Evolutionary conservation across 2,329 filamentous ascomycete genomes (phyloP).

Genomic region (Cladosporium cucumerinum): DNA sequence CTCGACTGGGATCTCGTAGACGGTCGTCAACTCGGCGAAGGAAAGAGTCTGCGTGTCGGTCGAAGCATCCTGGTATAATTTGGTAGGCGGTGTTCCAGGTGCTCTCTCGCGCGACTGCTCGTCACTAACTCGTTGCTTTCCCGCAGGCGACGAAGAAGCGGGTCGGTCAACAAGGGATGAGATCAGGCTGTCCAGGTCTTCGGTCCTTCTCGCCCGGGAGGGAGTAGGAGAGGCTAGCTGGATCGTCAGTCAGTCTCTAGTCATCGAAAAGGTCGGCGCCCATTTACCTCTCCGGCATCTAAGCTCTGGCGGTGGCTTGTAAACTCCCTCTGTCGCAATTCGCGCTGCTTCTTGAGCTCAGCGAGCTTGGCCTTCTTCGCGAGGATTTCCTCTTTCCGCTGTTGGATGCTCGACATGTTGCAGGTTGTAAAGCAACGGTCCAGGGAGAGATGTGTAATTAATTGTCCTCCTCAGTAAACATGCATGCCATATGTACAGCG

Average conservation of each 20-base stretch:
- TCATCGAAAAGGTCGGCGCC: not conserved
- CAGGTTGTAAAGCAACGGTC: too few species aligned
- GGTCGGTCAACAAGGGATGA: slow-evolving; percentile 73
- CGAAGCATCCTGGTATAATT: slow-evolving; percentile 33
- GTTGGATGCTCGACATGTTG: slow-evolving; percentile 45
- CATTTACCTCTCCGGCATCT: slow-evolving; percentile 66
- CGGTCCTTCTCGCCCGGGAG: slow-evolving; percentile 60
- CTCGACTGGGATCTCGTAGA: slow-evolving; percentile 74
- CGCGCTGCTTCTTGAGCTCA: slow-evolving; percentile 89
- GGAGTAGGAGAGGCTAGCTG: slow-evolving; percentile 69
- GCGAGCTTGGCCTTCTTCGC: slow-evolving; percentile 96
- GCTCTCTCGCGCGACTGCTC: slow-evolving; percentile 24
- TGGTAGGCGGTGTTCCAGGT: slow-evolving; percentile 25
- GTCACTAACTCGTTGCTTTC: slow-evolving; percentile 28
- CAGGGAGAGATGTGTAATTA: not conserved
- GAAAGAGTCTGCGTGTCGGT: slow-evolving; percentile 66
- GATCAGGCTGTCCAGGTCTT: slow-evolving; percentile 80
- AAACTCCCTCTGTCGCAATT: slow-evolving; percentile 75
- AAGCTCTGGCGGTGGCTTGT: slow-evolving; percentile 65
- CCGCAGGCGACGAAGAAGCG: slow-evolving; percentile 28
- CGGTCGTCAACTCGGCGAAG: slow-evolving; percentile 68
- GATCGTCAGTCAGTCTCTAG: slow-evolving; percentile 28
- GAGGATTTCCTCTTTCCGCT: slow-evolving; percentile 91
- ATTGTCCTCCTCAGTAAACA: not conserved
- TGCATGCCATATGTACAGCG: not conserved